Evolutionary conservation across 352 stramenopile species (phyloP), one percentile per base, ranked within the genome.

Genomic region (Chrysophaeum taylorii): DNA sequence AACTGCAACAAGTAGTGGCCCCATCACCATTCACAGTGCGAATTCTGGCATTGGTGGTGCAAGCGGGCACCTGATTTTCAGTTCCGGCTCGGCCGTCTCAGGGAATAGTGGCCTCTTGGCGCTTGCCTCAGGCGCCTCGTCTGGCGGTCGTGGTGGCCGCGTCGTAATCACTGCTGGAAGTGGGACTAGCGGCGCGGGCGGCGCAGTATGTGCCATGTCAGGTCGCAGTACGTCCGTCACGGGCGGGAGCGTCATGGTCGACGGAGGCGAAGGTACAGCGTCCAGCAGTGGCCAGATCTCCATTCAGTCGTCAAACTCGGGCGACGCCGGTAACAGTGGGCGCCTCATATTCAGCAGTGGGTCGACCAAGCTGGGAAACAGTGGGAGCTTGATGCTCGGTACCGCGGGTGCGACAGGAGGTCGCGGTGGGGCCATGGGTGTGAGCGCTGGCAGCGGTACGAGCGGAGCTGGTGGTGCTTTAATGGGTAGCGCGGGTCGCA

Each of bases 301-400:
- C 31, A 71, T 84, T 2, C 43, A 37, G 61, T 76, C 75, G 21
- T 64, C 68, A 42, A 66, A 72, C 35, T 45, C 57, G 12, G 72
- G 72, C 43, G 71, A 74, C 52, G 60, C 68, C 37, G 42, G 69
- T 37, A 54, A 72, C 37, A 79, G 72, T 42, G 75, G 75, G 21
- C 29, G 57, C 7, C 18, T 78, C 18, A 37, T 39, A 36, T 70
- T 78, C 50, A 77, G 71, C 62, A 72, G 72, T 35, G 75, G 75
- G n/a, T 41, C 35, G n/a, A n/a, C n/a, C n/a, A n/a, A 27, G 29
- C 18, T 0, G 42, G 42, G 42, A 23, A 23, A 50, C 23, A 23
- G 15, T 23, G 48, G 48, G 18, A 25, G 5, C 5, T 33, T 60
- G 7, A 33, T 31, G 48, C 9, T 60, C 21, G 48, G 48, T 31